Percentiles rank a stretch among this genome's conserved stretches.
These are phyloP conservation scores for Dentipellis fragilis DNA, from an alignment of 768 basidiomycete genomes.

Conservation along the genomic window DNA sequence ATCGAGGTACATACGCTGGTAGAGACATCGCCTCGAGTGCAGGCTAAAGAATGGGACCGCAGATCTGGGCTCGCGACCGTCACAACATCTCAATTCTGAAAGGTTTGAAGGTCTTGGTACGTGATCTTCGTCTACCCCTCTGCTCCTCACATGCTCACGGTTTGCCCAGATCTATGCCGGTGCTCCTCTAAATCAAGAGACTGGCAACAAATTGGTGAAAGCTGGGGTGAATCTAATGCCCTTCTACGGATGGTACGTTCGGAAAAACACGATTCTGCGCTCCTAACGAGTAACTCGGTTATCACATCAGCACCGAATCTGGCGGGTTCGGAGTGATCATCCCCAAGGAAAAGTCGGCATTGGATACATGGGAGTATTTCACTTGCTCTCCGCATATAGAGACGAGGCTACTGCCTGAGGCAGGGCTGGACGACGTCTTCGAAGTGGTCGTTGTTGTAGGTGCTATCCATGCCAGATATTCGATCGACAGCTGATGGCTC, in stretches of 20 bases:
- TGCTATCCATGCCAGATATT: slow-evolving; percentile 1
- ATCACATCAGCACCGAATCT: slow-evolving; percentile 12
- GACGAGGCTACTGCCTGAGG: slow-evolving; percentile 23
- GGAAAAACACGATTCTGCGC: too few species aligned
- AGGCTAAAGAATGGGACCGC: not conserved
- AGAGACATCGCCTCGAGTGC: not conserved
- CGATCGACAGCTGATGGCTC: not conserved
- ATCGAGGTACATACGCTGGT: slow-evolving; percentile 16
- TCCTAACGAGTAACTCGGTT: too few species aligned
- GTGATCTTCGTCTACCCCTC: not conserved
- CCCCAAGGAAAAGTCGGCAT: not conserved
- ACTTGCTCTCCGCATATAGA: slow-evolving; percentile 14
- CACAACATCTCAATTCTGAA: slow-evolving; percentile 5
- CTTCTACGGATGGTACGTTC: slow-evolving; percentile 28
- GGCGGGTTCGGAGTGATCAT: slow-evolving; percentile 4
- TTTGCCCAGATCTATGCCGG: slow-evolving; percentile 26
- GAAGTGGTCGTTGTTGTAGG: slow-evolving; percentile 31
- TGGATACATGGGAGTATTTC: slow-evolving; percentile 29
- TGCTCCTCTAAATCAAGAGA: slow-evolving; percentile 25
- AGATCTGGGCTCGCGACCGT: slow-evolving; percentile 15
- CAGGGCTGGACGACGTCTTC: slow-evolving; percentile 19
- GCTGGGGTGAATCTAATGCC: slow-evolving; percentile 23
- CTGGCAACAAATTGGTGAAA: slow-evolving; percentile 23
- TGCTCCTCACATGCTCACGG: not conserved
- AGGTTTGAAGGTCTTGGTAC: slow-evolving; percentile 9